phyloP scores from a whole-genome alignment of 129 eudicot genomes.

The Rutidosis leptorrhynchoides region DNA sequence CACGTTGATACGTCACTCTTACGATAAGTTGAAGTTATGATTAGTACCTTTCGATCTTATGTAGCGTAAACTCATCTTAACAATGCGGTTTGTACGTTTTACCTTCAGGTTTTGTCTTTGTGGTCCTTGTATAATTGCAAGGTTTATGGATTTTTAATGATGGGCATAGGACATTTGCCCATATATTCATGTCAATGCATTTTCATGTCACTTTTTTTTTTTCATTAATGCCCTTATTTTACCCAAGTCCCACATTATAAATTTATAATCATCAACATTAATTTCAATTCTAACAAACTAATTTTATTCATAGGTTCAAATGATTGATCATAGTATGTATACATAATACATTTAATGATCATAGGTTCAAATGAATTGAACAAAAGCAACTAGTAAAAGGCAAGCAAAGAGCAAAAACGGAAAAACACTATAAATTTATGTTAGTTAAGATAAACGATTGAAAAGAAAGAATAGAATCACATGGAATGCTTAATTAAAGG shows the following conservation, averaged over 20 bases:
- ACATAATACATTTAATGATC: not conserved
- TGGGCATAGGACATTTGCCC: conserved; percentile 27
- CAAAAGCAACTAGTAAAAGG: conserved; percentile 2
- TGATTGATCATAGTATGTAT: not conserved
- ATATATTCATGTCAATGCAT: conserved; percentile 20
- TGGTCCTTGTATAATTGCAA: conserved; percentile 12
- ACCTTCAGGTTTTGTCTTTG: conserved; percentile 5
- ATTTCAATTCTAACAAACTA: not conserved
- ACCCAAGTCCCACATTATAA: conserved; percentile 19
- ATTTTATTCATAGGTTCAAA: not conserved
- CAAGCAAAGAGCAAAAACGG: not conserved
- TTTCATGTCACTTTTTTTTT: conserved; percentile 30
- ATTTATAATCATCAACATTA: conserved; percentile 1
- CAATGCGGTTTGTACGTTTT: conserved; percentile 9
- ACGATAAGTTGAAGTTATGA: conserved; percentile 11
- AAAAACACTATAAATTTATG: not conserved
- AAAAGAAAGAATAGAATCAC: conserved; percentile 26
- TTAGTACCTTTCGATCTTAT: not conserved
- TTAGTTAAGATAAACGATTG: conserved; percentile 21
- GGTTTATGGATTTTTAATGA: conserved; percentile 10
- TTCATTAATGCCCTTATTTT: conserved; percentile 26
- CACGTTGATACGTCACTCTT: not conserved
- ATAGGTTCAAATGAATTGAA: not conserved
- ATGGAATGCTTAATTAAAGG: conserved; percentile 35
- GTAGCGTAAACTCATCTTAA: conserved; percentile 3